These are phyloP conservation scores for Rhizopogon salebrosus DNA, from an alignment of 768 basidiomycete species.

Conservation along the genomic window DNA sequence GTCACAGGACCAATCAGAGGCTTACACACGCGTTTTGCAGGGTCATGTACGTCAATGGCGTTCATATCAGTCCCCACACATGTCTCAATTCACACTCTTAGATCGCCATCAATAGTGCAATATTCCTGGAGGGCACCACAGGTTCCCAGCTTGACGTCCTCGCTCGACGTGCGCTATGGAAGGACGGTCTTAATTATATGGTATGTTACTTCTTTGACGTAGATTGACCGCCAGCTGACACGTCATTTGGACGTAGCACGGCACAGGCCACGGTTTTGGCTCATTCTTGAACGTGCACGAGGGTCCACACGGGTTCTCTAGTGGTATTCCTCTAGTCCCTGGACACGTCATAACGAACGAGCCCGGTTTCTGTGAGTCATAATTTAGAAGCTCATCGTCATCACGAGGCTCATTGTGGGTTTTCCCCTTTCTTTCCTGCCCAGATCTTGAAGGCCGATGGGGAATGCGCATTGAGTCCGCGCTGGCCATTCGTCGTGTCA, in stretches of 20 bases:
- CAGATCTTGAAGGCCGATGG: conserved; percentile 74
- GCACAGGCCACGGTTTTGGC: conserved; percentile 88
- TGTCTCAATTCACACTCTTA: conserved; percentile 28
- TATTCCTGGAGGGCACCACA: conserved; percentile 89
- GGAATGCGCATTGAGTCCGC: conserved; percentile 94
- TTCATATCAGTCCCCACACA: conserved; percentile 13
- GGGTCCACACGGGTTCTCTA: conserved; percentile 76
- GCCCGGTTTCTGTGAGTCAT: conserved; percentile 79
- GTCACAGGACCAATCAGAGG: conserved; percentile 79
- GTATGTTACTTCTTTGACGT: conserved; percentile 34
- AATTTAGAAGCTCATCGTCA: conserved; percentile 2
- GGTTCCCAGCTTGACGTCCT: conserved; percentile 82
- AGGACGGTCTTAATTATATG: conserved; percentile 76
- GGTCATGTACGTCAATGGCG: conserved; percentile 70
- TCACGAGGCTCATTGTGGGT: conserved; percentile 8
- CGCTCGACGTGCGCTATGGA: conserved; percentile 85
- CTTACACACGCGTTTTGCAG: conserved; percentile 92
- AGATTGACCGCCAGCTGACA: conserved; percentile 6
- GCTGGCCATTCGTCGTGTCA: conserved; percentile 62
- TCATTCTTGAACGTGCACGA: conserved; percentile 84
- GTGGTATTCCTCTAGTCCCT: conserved; percentile 61
- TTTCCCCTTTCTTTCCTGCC: conserved; percentile 10
- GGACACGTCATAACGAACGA: conserved; percentile 94
- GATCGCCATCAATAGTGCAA: conserved; percentile 87
- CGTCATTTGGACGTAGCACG: conserved; percentile 51